phyloP scores from a whole-genome alignment of 805 yeast genomes.

The Wickerhamiella hasegawae region DNA sequence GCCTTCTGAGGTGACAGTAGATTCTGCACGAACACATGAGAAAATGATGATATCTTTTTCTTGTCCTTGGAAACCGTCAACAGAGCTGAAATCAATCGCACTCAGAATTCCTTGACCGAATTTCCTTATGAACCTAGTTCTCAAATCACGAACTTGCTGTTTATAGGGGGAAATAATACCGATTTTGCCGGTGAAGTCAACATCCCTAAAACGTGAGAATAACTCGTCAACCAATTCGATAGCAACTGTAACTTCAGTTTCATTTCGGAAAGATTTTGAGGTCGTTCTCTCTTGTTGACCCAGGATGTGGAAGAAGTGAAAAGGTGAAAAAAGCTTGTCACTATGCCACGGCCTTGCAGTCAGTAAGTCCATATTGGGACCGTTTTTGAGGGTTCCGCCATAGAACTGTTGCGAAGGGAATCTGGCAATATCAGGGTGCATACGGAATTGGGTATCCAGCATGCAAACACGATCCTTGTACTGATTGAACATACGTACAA shows the following conservation, averaged over 20 bases:
- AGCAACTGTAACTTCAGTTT: slow-evolving; percentile 56
- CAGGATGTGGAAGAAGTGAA: slow-evolving; percentile 53
- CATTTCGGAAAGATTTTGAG: slow-evolving; percentile 58
- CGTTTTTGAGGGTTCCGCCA: slow-evolving; percentile 55
- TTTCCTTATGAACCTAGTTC: slow-evolving; percentile 35
- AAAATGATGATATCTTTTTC: slow-evolving; percentile 87
- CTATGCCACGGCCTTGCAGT: slow-evolving; percentile 67
- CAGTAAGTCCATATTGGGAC: slow-evolving; percentile 45
- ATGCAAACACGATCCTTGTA: slow-evolving; percentile 46
- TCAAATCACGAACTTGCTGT: slow-evolving; percentile 56
- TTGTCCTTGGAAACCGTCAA: slow-evolving; percentile 97
- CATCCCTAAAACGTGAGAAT: slow-evolving; percentile 30
- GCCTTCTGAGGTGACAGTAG: slow-evolving; percentile 26
- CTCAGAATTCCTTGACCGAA: slow-evolving; percentile 50
- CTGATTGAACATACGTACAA: slow-evolving; percentile 77
- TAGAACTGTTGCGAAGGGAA: slow-evolving; percentile 85
- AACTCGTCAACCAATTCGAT: slow-evolving; percentile 46
- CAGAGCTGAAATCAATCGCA: slow-evolving; percentile 77
- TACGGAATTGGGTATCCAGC: slow-evolving; percentile 85
- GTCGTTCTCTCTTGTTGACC: slow-evolving; percentile 41
- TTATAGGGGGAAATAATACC: slow-evolving; percentile 93
- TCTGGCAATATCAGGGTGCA: slow-evolving; percentile 82
- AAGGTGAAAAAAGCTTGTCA: slow-evolving; percentile 44
- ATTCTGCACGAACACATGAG: slow-evolving; percentile 88
- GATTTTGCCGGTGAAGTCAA: slow-evolving; percentile 46